A percentile compares a stretch with the other conserved stretches of the same genome.
phyloP scores from a whole-genome alignment of 2,329 filamentous ascomycete genomes.

The Sordariomycetes sp. region DNA sequence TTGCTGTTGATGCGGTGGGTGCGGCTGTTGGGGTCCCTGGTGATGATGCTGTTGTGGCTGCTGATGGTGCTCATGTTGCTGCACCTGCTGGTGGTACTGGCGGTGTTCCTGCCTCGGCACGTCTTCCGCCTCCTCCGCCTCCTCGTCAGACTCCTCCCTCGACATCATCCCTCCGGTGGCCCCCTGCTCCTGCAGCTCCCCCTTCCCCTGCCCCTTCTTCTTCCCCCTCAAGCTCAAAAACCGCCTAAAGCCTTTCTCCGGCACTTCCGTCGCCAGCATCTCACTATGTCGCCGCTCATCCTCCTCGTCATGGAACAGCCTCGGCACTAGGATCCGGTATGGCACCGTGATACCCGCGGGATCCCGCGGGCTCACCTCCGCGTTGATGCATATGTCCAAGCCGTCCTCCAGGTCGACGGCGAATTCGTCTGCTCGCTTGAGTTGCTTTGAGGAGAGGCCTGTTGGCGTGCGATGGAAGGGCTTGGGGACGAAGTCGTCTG shows the following conservation, averaged over 20 bases:
- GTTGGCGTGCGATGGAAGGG: constrained; percentile 60
- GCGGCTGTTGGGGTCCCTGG: too few species aligned
- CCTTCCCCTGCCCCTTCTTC: constrained; percentile 1
- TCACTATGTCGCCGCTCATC: constrained; percentile 15
- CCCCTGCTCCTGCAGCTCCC: not conserved
- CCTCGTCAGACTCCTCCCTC: not conserved
- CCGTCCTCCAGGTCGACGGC: constrained; percentile 70
- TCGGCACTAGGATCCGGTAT: constrained; percentile 77
- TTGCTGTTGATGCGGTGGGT: not conserved
- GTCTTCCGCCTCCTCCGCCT: not conserved
- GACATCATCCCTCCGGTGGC: not conserved
- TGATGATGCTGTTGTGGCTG: not conserved
- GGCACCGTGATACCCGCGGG: constrained; percentile 79
- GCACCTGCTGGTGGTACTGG: not conserved
- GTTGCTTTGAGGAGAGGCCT: constrained; percentile 48
- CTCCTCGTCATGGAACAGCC: constrained; percentile 46
- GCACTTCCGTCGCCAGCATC: constrained; percentile 6
- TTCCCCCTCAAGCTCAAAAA: constrained; percentile 30
- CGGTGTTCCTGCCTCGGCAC: not conserved
- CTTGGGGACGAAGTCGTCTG: constrained; percentile 2
- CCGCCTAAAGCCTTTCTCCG: constrained; percentile 21
- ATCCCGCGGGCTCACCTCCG: constrained; percentile 77
- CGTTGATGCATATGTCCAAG: constrained; percentile 75
- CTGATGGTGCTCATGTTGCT: not conserved
- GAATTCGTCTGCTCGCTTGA: constrained; percentile 36